Percentiles rank a stretch among this genome's conserved stretches.
Evolutionary conservation across 495 filamentous ascomycete species (phyloP).

Genomic region (Clavariopsis aquatica): DNA sequence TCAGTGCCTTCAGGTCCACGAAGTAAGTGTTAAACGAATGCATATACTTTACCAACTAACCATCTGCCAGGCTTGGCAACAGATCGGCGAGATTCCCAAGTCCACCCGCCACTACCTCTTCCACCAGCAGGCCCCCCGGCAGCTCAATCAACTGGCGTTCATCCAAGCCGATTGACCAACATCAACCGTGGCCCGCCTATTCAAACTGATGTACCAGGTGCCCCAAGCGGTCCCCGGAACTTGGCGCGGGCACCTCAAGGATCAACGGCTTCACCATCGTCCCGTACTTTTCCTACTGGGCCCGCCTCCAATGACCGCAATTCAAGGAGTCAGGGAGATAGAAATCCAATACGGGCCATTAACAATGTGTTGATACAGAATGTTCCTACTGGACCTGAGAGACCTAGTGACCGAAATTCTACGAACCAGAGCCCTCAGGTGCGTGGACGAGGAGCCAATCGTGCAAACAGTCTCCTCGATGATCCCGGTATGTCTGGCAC

Average conservation of each 20-base stretch:
- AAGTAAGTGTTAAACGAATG: constrained; percentile 38
- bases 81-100: constrained; percentile 16
- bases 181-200: constrained; percentile 26
- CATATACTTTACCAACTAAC: constrained; percentile 12
- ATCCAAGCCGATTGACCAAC: constrained; percentile 42
- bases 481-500: background rate
- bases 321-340: constrained; percentile 6
- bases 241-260: constrained; percentile 22
- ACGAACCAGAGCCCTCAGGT: constrained; percentile 2
- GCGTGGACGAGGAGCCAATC: constrained; percentile 18
- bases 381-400: background rate
- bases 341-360: constrained; percentile 6
- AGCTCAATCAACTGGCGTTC: constrained; percentile 30
- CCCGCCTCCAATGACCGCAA: constrained; percentile 28
- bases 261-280: constrained; percentile 19
- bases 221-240: constrained; percentile 35
- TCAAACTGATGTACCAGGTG: constrained; percentile 33
- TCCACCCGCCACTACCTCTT: constrained; percentile 27
- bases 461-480: constrained; percentile 17
- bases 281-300: constrained; percentile 31
- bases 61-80: constrained; percentile 16
- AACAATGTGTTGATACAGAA: constrained; percentile 18
- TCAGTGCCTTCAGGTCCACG: constrained; percentile 75
- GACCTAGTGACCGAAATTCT: background rate
- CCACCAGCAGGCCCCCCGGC: constrained; percentile 29